Percentiles rank a stretch among this genome's conserved stretches.
Evolutionary conservation across 2,329 filamentous ascomycete species (phyloP).

Genomic region (Endoconidiophora laricicola): DNA sequence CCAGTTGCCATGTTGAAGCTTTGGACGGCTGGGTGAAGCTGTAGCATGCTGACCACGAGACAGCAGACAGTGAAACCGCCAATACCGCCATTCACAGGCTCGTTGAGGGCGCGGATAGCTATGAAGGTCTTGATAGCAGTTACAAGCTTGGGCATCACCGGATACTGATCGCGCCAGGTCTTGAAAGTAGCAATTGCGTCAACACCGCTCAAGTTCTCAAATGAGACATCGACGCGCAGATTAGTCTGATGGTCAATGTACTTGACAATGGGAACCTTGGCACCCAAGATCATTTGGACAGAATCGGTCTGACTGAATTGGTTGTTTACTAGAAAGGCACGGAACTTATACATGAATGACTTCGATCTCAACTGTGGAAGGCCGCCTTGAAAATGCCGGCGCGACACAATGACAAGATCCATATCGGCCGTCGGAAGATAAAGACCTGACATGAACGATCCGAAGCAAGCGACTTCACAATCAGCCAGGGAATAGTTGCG

Average conservation of each 20-base stretch:
- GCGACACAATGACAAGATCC: conserved; percentile 68
- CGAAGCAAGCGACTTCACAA: conserved; percentile 58
- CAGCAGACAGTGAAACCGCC: conserved; percentile 92
- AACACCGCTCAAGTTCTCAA: conserved; percentile 77
- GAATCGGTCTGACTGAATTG: conserved; percentile 40
- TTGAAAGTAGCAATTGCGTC: conserved; percentile 66
- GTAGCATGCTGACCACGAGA: conserved; percentile 75
- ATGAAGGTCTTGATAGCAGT: conserved; percentile 86
- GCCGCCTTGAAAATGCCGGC: conserved; percentile 37
- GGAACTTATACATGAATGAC: conserved; percentile 44
- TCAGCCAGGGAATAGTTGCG: conserved; percentile 35
- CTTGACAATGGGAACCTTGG: conserved; percentile 85
- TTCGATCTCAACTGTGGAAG: conserved; percentile 32
- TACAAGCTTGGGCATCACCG: conserved; percentile 73
- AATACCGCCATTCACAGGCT: conserved; percentile 78
- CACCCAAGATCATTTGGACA: conserved; percentile 52
- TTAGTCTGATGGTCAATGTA: conserved; percentile 65
- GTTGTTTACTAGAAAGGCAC: conserved; percentile 37
- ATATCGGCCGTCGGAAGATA: conserved; percentile 66
- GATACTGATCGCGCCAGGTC: conserved; percentile 62
- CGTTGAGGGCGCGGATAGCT: conserved; percentile 75
- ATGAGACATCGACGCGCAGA: conserved; percentile 80
- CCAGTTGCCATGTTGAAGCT: conserved; percentile 40
- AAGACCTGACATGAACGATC: conserved; percentile 80
- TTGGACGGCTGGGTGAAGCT: conserved; percentile 58